Evolutionary conservation across 2,329 filamentous ascomycete genomes (phyloP).

Genomic region (Pyrenochaeta sp.): DNA sequence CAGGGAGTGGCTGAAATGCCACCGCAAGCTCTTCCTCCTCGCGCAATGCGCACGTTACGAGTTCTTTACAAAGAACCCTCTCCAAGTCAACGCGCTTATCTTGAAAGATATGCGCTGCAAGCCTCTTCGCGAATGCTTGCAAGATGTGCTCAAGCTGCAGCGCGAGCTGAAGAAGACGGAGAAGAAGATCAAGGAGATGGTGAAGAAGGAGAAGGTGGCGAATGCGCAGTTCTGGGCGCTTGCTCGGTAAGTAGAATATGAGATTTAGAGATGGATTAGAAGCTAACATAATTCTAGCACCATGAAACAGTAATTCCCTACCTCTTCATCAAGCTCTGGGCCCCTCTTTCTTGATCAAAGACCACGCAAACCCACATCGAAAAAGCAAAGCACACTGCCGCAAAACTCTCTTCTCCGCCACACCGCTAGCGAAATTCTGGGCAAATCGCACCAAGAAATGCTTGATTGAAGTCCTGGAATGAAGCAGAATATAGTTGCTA

Average conservation of each 20-base stretch:
- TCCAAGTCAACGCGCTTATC: not conserved
- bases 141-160: not conserved
- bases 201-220: not conserved
- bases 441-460: too few relatives aligned
- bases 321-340: too few relatives aligned
- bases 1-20: not conserved
- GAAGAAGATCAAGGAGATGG: not conserved
- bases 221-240: not conserved
- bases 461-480: too few relatives aligned
- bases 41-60: not conserved
- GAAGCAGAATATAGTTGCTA: too few relatives aligned
- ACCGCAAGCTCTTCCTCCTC: constrained; percentile 1
- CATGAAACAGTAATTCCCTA: not conserved
- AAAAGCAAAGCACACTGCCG: too few relatives aligned
- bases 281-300: not conserved
- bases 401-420: too few relatives aligned
- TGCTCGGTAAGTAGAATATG: not conserved
- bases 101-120: not conserved
- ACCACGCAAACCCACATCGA: too few relatives aligned
- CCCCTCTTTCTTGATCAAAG: too few relatives aligned
- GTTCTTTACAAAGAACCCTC: not conserved
- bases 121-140: not conserved
- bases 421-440: too few relatives aligned
- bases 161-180: not conserved
- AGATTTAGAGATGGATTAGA: not conserved